These are phyloP conservation scores for Acanthamoeba healyi DNA, from an alignment of 208 protist species.

Conservation along the genomic window DNA sequence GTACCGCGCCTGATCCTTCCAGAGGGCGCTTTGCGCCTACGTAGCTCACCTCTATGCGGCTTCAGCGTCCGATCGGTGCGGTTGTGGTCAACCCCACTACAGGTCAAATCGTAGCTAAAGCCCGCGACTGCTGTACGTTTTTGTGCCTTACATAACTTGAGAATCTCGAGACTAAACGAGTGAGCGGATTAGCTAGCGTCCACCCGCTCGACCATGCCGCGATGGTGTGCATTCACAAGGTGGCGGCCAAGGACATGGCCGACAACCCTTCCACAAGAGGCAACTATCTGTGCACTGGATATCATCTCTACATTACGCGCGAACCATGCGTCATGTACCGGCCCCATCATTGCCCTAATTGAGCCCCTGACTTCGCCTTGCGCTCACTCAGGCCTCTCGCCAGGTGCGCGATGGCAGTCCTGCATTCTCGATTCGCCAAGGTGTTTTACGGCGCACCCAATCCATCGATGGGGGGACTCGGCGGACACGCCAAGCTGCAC, in stretches of 20 bases:
- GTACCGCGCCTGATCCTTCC: neutral
- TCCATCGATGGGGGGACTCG: slow-evolving; percentile 5
- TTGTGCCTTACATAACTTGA: neutral
- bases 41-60: no score
- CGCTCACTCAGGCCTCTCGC: neutral
- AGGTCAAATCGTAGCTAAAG: neutral
- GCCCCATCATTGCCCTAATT: no score
- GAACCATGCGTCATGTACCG: slow-evolving; percentile 73
- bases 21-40: no score
- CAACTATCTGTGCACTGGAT: slow-evolving; percentile 60
- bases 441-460: slow-evolving; percentile 30
- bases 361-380: no score
- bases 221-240: slow-evolving; percentile 63
- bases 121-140: neutral
- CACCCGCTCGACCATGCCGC: slow-evolving; percentile 61
- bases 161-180: no score
- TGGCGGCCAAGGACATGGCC: neutral
- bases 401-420: slow-evolving; percentile 60
- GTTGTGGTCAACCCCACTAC: slow-evolving; percentile 61
- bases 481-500: slow-evolving; percentile 34
- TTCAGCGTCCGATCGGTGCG: slow-evolving; percentile 21
- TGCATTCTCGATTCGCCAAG: slow-evolving; percentile 49
- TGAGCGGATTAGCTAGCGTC: neutral
- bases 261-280: slow-evolving; percentile 32
- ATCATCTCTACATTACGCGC: slow-evolving; percentile 65